Evolutionary conservation across 164 flowering plant genomes (phyloP), one percentile per base, ranked within the genome.

Genomic region (Chimonanthus praecox): DNA sequence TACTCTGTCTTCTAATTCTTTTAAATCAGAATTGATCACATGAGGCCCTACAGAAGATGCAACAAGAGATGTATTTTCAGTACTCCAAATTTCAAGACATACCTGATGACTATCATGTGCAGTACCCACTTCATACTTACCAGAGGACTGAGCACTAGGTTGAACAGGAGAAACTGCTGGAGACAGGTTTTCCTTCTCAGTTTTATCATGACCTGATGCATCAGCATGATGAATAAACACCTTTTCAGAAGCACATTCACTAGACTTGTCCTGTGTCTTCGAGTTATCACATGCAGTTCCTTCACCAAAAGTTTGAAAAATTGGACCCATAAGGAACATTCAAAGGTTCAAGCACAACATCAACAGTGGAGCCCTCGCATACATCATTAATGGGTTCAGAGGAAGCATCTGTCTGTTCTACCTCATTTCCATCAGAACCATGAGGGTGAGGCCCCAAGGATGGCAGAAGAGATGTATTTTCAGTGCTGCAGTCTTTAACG

Each of bases 41-140:
- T n/a, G 76, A 58, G 72, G 72, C 70, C 50, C 74, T 49, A 49
- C 44, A n/a, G 77, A 74, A 58, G 81, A 84, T n/a, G 11, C 16
- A 10, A 54, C 1, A 54, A 2, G 60, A 10, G 16, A 13, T 3
- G 11, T 54, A 54, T 13, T 11, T 54, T 54, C 60, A 54, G 8
- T n/a, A 54, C 15, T 13, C 11, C 60, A 6, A 54, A 45, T 48
- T 54, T 54, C 60, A 54, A 54, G 16, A 54, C 16, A 11, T 54
- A 54, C 60, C 16, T 54, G 16, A 54, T 54, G n/a, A 54, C 11
- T 10, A n/a, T 54, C 60, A 54, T 11, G 60, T 54, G 60, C 16
- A 54, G n/a, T 54, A n/a, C 60, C 60, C 60, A 10, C 16, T 54
- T 54, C 60, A 54, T n/a, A 13, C n/a, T 54, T 10, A n/a, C 60